Conservation (phyloP, 2,329 filamentous ascomycete genomes). For the Microcyclospora tardicrescens region DNA sequence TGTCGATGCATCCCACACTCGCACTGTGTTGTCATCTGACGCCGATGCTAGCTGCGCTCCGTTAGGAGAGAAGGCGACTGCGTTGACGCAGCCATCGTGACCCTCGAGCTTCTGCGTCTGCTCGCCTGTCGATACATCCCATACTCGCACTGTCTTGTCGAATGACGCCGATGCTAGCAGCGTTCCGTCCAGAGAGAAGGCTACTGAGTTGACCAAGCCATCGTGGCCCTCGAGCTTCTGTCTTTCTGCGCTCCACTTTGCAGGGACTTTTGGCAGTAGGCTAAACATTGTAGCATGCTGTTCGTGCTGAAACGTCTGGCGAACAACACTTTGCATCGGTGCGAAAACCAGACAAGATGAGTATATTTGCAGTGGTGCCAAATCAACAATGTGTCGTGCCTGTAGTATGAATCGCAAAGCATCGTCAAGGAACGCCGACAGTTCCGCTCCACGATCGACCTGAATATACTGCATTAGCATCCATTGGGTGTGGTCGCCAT, state of each 20-base stretch:
- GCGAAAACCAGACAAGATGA: conserved; percentile 22
- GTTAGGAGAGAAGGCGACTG: not conserved
- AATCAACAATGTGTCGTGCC: conserved; percentile 17
- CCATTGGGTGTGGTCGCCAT: too few relatives aligned
- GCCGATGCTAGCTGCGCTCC: not conserved
- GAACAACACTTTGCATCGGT: conserved; percentile 16
- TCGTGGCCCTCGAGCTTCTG: conserved; percentile 7
- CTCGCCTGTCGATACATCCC: not conserved
- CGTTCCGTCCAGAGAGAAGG: conserved; percentile 4
- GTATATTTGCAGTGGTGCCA: conserved; percentile 26
- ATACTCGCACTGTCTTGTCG: not conserved
- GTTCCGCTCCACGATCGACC: not conserved
- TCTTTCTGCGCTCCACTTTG: conserved; percentile 11
- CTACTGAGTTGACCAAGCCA: not conserved
- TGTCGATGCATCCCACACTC: not conserved
- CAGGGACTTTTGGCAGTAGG: conserved; percentile 1
- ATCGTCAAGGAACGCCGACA: conserved; percentile 19
- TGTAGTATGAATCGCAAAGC: conserved; percentile 20
- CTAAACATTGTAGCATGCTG: not conserved
- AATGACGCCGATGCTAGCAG: not conserved
- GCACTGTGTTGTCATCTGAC: not conserved
- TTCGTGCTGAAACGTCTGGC: conserved; percentile 10
- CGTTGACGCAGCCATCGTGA: not conserved
- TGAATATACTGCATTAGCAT: too few relatives aligned
- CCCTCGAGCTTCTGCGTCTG: not conserved